These are phyloP conservation scores for Fomitopsis palustris DNA, from an alignment of 1,284 basidiomycete genomes.

Conservation along the genomic window DNA sequence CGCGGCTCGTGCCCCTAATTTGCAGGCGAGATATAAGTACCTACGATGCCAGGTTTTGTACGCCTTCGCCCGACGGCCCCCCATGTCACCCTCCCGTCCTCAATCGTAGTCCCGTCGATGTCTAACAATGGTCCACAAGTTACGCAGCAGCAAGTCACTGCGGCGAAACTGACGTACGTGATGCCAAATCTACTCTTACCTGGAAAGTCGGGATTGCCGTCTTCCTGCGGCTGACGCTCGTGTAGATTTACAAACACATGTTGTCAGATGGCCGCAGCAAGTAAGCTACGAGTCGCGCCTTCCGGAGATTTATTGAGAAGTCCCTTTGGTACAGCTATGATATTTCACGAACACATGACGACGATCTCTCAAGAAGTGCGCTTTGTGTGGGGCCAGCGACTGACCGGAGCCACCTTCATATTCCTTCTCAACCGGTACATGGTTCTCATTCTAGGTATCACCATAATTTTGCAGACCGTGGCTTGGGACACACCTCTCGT, in stretches of 20 bases:
- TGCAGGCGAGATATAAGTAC: too few species aligned
- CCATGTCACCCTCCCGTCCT: background rate
- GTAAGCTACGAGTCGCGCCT: background rate
- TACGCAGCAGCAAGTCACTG: background rate
- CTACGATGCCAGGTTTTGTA: too few species aligned
- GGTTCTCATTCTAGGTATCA: conserved; percentile 7
- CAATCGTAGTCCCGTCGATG: background rate
- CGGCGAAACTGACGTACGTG: conserved; percentile 1
- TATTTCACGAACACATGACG: conserved; percentile 13
- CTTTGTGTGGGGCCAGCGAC: conserved; percentile 11
- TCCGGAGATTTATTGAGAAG: background rate
- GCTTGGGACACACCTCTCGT: conserved; percentile 3
- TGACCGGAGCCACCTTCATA: conserved; percentile 11
- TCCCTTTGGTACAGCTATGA: conserved; percentile 5
- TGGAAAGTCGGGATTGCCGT: too few species aligned
- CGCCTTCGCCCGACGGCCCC: background rate
- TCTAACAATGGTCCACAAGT: background rate
- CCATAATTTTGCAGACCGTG: conserved; percentile 4
- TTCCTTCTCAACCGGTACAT: conserved; percentile 16
- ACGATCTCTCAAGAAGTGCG: conserved; percentile 11
- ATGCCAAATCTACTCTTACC: background rate
- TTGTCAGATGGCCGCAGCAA: conserved; percentile 5
- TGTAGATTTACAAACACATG: conserved; percentile 5
- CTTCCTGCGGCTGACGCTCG: background rate
- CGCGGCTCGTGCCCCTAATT: background rate